These are phyloP conservation scores for Isabelozyma pseudorhagii DNA, from an alignment of 805 yeast genomes.

Conservation along the genomic window DNA sequence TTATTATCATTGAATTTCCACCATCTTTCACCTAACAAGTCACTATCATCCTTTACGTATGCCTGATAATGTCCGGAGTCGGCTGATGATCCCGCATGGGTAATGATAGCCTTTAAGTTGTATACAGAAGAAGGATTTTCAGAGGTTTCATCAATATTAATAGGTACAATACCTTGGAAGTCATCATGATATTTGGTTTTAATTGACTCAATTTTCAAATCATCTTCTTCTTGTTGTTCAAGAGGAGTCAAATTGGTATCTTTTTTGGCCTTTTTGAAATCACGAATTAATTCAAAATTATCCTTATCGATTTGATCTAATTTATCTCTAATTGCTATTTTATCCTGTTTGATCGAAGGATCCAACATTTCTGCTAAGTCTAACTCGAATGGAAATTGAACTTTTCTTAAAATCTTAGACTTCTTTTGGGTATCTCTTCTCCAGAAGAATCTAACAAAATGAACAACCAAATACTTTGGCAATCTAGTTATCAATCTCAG, in stretches of 20 bases:
- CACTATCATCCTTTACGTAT: conserved; percentile 69
- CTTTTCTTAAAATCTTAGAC: conserved; percentile 91
- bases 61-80: conserved; percentile 98
- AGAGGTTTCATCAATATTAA: conserved; percentile 38
- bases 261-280: conserved; percentile 58
- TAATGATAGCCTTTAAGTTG: conserved; percentile 75
- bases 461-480: conserved; percentile 86
- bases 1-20: conserved; percentile 94
- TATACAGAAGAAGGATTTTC: conserved; percentile 88
- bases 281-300: conserved; percentile 67
- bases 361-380: conserved; percentile 86
- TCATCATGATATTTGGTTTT: conserved; percentile 51
- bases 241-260: conserved; percentile 40
- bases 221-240: conserved; percentile 55
- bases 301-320: conserved; percentile 74
- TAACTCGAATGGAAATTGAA: conserved; percentile 88
- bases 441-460: conserved; percentile 95
- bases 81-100: conserved; percentile 94
- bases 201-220: conserved; percentile 45
- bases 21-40: conserved; percentile 74
- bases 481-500: conserved; percentile 62
- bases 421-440: conserved; percentile 86
- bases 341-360: conserved; percentile 64
- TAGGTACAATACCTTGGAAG: conserved; percentile 41
- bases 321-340: conserved; percentile 72